Conservation (phyloP, 208 protist genomes). For the Leishmania major region DNA sequence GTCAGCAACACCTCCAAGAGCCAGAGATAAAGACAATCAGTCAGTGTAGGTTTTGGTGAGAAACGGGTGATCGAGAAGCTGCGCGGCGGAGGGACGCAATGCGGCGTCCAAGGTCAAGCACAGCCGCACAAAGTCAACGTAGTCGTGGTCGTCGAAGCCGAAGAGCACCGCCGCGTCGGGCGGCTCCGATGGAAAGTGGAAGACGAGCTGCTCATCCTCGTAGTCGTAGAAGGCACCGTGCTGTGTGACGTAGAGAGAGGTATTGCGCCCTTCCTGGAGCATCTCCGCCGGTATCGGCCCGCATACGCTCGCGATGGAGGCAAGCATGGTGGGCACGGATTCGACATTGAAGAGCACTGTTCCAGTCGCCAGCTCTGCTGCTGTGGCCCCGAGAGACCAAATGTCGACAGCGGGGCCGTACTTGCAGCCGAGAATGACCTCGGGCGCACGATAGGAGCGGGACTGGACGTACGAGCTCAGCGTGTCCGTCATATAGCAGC, state of each 20-base stretch:
- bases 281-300: conserved; percentile 74
- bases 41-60: conserved; percentile 36
- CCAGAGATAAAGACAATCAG: not conserved
- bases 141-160: conserved; percentile 59
- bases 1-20: not conserved
- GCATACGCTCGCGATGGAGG: conserved; percentile 65
- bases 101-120: conserved; percentile 70
- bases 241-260: conserved; percentile 91
- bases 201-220: conserved; percentile 54
- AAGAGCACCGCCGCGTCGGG: conserved; percentile 46
- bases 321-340: conserved; percentile 63
- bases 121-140: conserved; percentile 73
- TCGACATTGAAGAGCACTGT: conserved; percentile 87
- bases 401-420: conserved; percentile 91
- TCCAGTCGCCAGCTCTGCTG: conserved; percentile 95
- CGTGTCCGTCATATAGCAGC: conserved; percentile 71
- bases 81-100: conserved; percentile 50
- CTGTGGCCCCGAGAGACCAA: conserved; percentile 92
- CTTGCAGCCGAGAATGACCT: conserved; percentile 84
- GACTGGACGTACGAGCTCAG: conserved; percentile 93
- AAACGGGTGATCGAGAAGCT: conserved; percentile 74
- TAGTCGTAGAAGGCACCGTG: conserved; percentile 88
- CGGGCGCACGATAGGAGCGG: conserved; percentile 93
- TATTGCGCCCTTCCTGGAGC: conserved; percentile 91
- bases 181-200: conserved; percentile 61